Base-by-base conservation (phyloP, 768 basidiomycete genomes). In the Tylopilus sp. region DNA sequence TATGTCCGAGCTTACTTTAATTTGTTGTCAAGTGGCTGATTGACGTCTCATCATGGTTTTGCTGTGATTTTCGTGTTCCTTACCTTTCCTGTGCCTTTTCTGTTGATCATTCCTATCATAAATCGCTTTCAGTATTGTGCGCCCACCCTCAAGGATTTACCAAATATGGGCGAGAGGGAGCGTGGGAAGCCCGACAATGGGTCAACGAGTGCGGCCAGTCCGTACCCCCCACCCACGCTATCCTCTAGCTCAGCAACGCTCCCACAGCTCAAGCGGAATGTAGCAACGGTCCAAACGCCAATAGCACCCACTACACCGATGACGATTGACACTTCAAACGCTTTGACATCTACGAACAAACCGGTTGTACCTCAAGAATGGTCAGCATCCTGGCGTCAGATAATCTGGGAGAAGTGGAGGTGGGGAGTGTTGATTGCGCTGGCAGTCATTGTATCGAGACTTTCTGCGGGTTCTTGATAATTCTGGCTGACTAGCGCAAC, bases 111-210 rank as follows among this genome's bases (percentile, higher is more conserved):
- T 51, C 49, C 24, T 28, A 40, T 64, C 58, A 36, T 14, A 13
- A 47, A 49, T 50, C 29, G 16, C 38, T 33, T 62, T 43, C 62
- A 98, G 87, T 91, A 89, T 63, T 89, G 87, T 63, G 75, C 78
- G 28, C 76, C 82, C 12, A 72, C 73, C 17, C 78, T 82, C 64
- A 83, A 77, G 41, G 85, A 94, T 63, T 71, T 95, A 26, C 96
- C 96, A 0, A 97, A 97, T 72, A 98, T 98, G 96, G 93, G 87
- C 21, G 79, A 89, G 69, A 83, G 79, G 59, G 88, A 88, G 60
- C 78, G 81, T 41, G 87, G 85, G 10, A 78, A 76, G 48, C 63
- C 79, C 6, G 67, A 64, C 63, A 33, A 42, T 58, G 52, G 42
- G 70, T 47, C 65, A 66, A 42, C 56, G 63, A 55, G 47, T 58